These are phyloP conservation scores for Decorospora gaudefroyi DNA, from an alignment of 2,329 filamentous ascomycete genomes.

Conservation along the genomic window DNA sequence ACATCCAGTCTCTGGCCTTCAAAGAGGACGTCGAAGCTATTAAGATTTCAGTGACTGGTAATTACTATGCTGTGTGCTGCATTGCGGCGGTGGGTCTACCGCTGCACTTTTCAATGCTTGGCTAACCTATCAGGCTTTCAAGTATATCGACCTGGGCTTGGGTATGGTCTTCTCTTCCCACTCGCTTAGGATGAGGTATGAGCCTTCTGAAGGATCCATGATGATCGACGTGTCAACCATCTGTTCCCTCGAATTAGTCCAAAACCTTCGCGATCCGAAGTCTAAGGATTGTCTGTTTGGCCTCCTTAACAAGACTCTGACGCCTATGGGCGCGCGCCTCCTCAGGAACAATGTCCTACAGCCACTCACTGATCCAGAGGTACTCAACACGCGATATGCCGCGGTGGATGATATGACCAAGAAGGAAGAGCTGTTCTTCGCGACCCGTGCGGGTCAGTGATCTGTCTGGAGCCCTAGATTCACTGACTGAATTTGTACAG, in stretches of 20 bases:
- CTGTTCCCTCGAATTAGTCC: conserved; percentile 83
- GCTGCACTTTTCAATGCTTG: conserved; percentile 15
- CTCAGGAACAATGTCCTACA: conserved; percentile 86
- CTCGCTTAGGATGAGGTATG: conserved; percentile 82
- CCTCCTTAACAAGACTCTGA: conserved; percentile 79
- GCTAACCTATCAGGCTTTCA: conserved; percentile 65
- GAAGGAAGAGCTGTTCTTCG: conserved; percentile 83
- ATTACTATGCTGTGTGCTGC: conserved; percentile 82
- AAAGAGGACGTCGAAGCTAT: conserved; percentile 78
- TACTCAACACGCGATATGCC: conserved; percentile 74
- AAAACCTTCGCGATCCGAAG: conserved; percentile 77
- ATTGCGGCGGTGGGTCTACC: conserved; percentile 80
- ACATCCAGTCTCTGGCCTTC: conserved; percentile 78
- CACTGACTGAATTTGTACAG: conserved; percentile 40
- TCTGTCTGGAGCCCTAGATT: conserved; percentile 10
- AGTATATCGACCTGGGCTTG: conserved; percentile 75
- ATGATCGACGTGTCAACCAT: conserved; percentile 93
- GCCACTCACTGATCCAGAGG: conserved; percentile 73
- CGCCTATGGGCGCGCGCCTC: conserved; percentile 85
- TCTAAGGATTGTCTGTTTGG: conserved; percentile 85
- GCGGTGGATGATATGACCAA: conserved; percentile 80
- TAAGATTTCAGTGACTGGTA: conserved; percentile 77
- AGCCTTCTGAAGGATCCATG: conserved; percentile 89
- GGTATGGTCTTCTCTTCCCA: conserved; percentile 72
- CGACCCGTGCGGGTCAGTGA: conserved; percentile 67